Conservation (phyloP, 352 stramenopile species). For the Albugo candida region DNA sequence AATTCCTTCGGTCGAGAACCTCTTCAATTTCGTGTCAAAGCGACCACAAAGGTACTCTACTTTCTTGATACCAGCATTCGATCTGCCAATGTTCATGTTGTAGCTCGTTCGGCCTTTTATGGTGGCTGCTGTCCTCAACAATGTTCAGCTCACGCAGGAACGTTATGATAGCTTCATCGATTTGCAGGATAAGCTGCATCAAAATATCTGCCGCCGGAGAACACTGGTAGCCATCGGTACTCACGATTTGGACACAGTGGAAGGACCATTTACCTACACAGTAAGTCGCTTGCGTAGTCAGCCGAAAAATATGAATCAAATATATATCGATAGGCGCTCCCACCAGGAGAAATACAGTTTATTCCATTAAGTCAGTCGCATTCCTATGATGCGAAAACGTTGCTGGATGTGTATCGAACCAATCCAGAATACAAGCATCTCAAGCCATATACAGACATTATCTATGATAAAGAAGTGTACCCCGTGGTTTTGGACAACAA, state of each 20-base stretch:
- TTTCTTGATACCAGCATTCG: no score
- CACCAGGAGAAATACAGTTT: slow-evolving; percentile 91
- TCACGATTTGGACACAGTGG: slow-evolving; percentile 94
- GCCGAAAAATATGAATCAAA: background rate
- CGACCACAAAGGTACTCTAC: slow-evolving; percentile 46
- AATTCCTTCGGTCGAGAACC: slow-evolving; percentile 24
- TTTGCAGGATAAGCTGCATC: slow-evolving; percentile 99
- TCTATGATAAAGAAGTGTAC: slow-evolving; percentile 97
- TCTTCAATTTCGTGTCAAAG: slow-evolving; percentile 77
- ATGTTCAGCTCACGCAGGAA: slow-evolving; percentile 90
- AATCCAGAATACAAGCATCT: slow-evolving; percentile 93
- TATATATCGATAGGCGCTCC: slow-evolving; percentile 41
- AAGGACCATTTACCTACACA: slow-evolving; percentile 87
- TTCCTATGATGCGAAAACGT: slow-evolving; percentile 85
- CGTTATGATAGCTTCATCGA: slow-evolving; percentile 99
- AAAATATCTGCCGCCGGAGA: slow-evolving; percentile 97
- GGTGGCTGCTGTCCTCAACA: slow-evolving; percentile 92
- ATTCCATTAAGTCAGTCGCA: slow-evolving; percentile 84
- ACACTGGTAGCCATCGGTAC: slow-evolving; percentile 99
- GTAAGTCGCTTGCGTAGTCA: slow-evolving; percentile 13
- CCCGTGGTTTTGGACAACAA: slow-evolving; percentile 94
- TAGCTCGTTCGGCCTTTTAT: slow-evolving; percentile 91
- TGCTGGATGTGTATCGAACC: slow-evolving; percentile 93
- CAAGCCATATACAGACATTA: slow-evolving; percentile 98
- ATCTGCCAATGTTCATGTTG: background rate